Conservation (phyloP, 2,329 filamentous ascomycete genomes). For the Trichoderma lentiforme region DNA sequence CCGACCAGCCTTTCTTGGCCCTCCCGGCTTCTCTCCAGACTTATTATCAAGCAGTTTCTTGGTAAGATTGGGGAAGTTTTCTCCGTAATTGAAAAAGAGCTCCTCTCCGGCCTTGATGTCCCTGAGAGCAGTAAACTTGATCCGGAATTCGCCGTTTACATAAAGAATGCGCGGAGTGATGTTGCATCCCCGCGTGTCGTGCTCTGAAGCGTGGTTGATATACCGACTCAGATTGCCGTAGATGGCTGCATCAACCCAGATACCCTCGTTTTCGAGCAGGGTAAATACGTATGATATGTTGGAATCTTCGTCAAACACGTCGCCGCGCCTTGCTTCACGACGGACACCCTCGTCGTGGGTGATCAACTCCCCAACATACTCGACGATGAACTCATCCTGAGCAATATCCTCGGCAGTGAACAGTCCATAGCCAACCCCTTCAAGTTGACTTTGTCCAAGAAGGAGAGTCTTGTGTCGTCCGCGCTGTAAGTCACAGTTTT, state of each 20-base stretch:
- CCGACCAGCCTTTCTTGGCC: slow-evolving; percentile 26
- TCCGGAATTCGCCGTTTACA: slow-evolving; percentile 72
- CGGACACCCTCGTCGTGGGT: slow-evolving; percentile 66
- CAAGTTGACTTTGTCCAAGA: slow-evolving; percentile 66
- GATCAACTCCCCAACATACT: slow-evolving; percentile 78
- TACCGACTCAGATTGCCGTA: slow-evolving; percentile 80
- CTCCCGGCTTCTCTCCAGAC: slow-evolving; percentile 31
- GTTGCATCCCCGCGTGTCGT: slow-evolving; percentile 54
- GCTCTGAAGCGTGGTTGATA: slow-evolving; percentile 69
- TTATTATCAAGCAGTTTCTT: slow-evolving; percentile 41
- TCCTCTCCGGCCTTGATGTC: slow-evolving; percentile 71
- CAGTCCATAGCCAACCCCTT: slow-evolving; percentile 69
- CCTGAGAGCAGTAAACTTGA: slow-evolving; percentile 67
- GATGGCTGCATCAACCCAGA: slow-evolving; percentile 70
- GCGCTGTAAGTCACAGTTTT: slow-evolving; percentile 70
- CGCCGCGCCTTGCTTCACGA: slow-evolving; percentile 58
- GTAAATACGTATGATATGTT: slow-evolving; percentile 65
- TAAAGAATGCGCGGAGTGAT: slow-evolving; percentile 64
- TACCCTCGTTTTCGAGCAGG: slow-evolving; percentile 56
- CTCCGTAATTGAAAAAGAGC: slow-evolving; percentile 77
- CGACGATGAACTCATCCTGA: slow-evolving; percentile 70
- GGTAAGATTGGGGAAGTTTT: slow-evolving; percentile 61
- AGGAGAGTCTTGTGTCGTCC: slow-evolving; percentile 62
- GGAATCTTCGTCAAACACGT: slow-evolving; percentile 58
- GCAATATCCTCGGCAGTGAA: slow-evolving; percentile 67